Conservation (phyloP, 2,329 filamentous ascomycete genomes). For the Stemphylium vesicarium region DNA sequence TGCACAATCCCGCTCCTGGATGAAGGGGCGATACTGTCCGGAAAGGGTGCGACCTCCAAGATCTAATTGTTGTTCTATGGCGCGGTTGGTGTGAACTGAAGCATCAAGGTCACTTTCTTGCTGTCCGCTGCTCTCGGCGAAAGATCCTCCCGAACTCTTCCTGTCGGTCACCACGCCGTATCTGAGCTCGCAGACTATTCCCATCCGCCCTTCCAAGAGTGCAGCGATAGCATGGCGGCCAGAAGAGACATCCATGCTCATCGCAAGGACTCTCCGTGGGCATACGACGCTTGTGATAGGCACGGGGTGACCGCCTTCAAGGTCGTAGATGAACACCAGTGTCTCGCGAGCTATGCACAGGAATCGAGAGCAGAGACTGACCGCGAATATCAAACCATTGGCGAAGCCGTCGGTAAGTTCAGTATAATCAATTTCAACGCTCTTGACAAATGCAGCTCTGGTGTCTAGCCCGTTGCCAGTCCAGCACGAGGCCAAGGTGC, state of each 20-base stretch:
- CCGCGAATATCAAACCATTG: slow-evolving; percentile 54
- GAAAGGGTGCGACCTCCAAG: too few species aligned
- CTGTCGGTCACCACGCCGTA: slow-evolving; percentile 11
- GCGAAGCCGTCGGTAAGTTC: slow-evolving; percentile 37
- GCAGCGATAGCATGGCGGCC: slow-evolving; percentile 63
- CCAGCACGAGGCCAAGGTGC: slow-evolving; percentile 53
- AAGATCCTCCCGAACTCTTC: slow-evolving; percentile 11
- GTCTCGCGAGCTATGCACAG: slow-evolving; percentile 62
- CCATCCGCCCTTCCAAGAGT: slow-evolving; percentile 65
- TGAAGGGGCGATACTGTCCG: slow-evolving; percentile 1
- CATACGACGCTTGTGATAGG: slow-evolving; percentile 63
- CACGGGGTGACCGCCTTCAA: slow-evolving; percentile 49
- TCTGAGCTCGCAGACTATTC: slow-evolving; percentile 63
- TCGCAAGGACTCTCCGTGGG: slow-evolving; percentile 62
- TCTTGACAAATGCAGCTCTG: slow-evolving; percentile 20
- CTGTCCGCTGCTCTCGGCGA: slow-evolving; percentile 16
- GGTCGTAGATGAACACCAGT: slow-evolving; percentile 63
- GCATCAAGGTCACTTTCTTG: slow-evolving; percentile 14
- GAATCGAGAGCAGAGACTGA: slow-evolving; percentile 65
- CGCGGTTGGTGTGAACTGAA: slow-evolving; percentile 17
- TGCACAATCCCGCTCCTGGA: slow-evolving; percentile 5
- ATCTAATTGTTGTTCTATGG: not conserved
- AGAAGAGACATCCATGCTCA: slow-evolving; percentile 68
- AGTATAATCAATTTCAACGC: slow-evolving; percentile 44
- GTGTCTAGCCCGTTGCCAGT: slow-evolving; percentile 44